These are phyloP conservation scores for Venturia carpophila DNA, from an alignment of 2,329 filamentous ascomycete genomes.

Conservation along the genomic window DNA sequence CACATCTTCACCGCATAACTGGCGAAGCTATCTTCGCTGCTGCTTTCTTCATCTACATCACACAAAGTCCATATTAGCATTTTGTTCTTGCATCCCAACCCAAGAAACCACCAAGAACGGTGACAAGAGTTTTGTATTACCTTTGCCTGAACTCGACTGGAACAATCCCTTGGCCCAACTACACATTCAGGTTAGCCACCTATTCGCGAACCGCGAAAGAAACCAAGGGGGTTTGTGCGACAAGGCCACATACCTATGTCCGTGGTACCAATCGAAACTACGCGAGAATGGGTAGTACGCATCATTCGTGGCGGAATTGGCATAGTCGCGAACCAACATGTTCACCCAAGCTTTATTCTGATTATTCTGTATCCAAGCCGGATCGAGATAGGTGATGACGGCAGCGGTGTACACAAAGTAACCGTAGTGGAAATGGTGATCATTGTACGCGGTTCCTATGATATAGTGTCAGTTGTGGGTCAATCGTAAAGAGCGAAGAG, in stretches of 20 bases:
- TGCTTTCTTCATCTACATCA: constrained; percentile 64
- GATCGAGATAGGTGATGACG: constrained; percentile 71
- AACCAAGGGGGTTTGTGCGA: not conserved
- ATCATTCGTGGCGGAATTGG: constrained; percentile 71
- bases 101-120: not conserved
- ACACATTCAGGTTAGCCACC: not conserved
- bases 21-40: constrained; percentile 83
- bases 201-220: not conserved
- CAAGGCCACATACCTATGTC: constrained; percentile 46
- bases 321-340: constrained; percentile 71
- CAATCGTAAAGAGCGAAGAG: constrained; percentile 24
- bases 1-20: constrained; percentile 90
- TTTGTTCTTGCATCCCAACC: not conserved
- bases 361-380: constrained; percentile 49
- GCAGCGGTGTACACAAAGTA: constrained; percentile 87
- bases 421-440: constrained; percentile 60
- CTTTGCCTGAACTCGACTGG: constrained; percentile 62
- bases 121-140: not conserved
- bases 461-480: not conserved
- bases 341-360: constrained; percentile 75
- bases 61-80: not conserved
- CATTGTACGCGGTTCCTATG: constrained; percentile 48
- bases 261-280: constrained; percentile 88
- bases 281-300: constrained; percentile 73
- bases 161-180: constrained; percentile 82